These are phyloP conservation scores for Protoeuglena noctilucae DNA, from an alignment of 139 green algal genomes.

Conservation along the genomic window DNA sequence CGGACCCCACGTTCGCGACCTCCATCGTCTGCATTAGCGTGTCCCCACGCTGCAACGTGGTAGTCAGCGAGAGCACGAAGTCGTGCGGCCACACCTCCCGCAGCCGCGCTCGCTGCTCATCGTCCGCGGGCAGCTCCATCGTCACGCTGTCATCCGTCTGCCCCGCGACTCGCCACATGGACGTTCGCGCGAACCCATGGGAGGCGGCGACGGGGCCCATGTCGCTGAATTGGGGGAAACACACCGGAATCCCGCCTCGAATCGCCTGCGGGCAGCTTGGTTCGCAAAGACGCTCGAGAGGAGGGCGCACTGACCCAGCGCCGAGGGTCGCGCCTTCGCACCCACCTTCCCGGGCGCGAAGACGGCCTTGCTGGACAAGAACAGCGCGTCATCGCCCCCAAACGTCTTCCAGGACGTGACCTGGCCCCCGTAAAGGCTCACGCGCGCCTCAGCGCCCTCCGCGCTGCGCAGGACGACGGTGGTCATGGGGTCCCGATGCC, in stretches of 20 bases:
- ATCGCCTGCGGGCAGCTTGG: no score
- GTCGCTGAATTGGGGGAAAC: slow-evolving; percentile 72
- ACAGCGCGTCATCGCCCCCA: no score
- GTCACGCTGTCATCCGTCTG: background rate
- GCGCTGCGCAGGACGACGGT: no score
- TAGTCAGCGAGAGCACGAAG: slow-evolving; percentile 33
- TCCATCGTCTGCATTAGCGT: slow-evolving; percentile 19
- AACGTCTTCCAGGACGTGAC: no score
- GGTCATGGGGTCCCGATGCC: no score
- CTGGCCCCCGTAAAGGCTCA: no score
- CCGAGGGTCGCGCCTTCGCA: no score
- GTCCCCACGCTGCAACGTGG: slow-evolving; percentile 15
- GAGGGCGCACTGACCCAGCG: no score
- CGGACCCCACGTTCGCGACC: slow-evolving; percentile 14
- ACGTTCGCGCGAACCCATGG: slow-evolving; percentile 75
- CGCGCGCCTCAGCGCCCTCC: no score
- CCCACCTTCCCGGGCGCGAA: no score
- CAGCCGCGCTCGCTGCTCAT: background rate
- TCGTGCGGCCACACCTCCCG: slow-evolving; percentile 17
- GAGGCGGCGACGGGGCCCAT: slow-evolving; percentile 40
- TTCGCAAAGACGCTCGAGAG: no score
- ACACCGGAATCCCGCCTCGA: slow-evolving; percentile 67
- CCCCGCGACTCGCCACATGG: background rate
- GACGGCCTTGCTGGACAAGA: no score
- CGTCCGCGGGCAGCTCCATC: background rate